Evolutionary conservation across 2,329 filamentous ascomycete species (phyloP).

Genomic region (Gyromitra esculenta): DNA sequence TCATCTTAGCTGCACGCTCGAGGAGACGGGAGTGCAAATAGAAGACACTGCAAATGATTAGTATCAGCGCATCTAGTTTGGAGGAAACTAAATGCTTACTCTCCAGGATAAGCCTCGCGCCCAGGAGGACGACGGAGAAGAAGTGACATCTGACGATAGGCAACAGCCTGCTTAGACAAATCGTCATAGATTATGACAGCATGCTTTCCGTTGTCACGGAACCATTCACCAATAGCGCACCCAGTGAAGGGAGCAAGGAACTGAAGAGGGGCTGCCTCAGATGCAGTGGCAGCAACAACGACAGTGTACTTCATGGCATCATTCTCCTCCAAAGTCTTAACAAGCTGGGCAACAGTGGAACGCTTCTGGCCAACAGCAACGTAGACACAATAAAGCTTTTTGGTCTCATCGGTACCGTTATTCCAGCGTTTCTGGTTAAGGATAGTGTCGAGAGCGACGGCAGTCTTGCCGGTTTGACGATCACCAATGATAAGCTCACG

Average conservation of each 20-base stretch:
- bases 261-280: conserved; percentile 93
- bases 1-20: conserved; percentile 99
- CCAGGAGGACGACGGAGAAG: conserved; percentile 96
- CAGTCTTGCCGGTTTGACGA: conserved; percentile 99
- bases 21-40: conserved; percentile 99
- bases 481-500: conserved; percentile 99
- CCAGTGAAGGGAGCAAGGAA: conserved; percentile 95
- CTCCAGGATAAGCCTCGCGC: conserved; percentile 99
- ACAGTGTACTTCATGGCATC: conserved; percentile 99
- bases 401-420: conserved; percentile 81
- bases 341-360: conserved; percentile 97
- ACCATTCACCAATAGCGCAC: conserved; percentile 73
- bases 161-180: conserved; percentile 96
- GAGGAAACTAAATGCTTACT: conserved; percentile 64
- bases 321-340: conserved; percentile 99
- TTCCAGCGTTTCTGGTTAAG: conserved; percentile 99
- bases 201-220: conserved; percentile 87
- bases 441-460: conserved; percentile 96
- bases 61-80: conserved; percentile 32
- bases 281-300: conserved; percentile 93
- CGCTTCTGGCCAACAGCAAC: conserved; percentile 99
- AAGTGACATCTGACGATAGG: conserved; percentile 98
- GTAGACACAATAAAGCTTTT: conserved; percentile 99
- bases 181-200: conserved; percentile 92
- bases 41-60: conserved; percentile 73